Percentiles rank a stretch among this genome's conserved stretches.
Evolutionary conservation across 371 early-diverging fungal genomes (phyloP).

Genomic region (Apophysomyces sp.): DNA sequence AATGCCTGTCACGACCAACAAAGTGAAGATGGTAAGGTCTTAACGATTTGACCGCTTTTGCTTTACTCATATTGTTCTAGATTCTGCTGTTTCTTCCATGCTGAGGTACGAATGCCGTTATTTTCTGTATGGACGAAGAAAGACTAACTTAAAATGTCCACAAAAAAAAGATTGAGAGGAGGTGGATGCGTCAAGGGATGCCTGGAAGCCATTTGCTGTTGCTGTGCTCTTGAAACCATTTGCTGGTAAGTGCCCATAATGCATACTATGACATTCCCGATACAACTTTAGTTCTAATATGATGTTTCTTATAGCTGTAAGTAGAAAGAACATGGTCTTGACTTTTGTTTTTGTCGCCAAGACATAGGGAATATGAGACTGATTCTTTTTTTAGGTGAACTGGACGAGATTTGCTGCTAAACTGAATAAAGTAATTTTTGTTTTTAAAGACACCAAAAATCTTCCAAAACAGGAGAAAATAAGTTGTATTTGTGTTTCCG

Average conservation of each 20-base stretch:
- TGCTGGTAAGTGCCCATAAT: constrained; percentile 27
- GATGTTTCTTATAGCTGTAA: constrained; percentile 6
- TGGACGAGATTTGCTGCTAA: constrained; percentile 28
- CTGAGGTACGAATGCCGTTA: neutral
- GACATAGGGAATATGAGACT: neutral
- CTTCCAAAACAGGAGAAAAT: neutral
- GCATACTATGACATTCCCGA: no score
- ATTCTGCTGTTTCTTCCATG: neutral
- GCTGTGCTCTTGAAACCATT: constrained; percentile 29
- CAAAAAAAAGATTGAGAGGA: constrained; percentile 25
- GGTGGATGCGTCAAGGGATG: constrained; percentile 42
- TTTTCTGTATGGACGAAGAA: neutral
- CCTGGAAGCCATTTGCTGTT: constrained; percentile 35
- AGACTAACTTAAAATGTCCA: neutral
- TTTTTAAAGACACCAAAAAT: neutral
- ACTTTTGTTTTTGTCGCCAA: neutral
- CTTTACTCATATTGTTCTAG: neutral
- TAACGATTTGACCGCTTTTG: neutral
- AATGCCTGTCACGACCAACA: no score
- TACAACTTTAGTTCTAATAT: no score
- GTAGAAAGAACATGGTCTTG: neutral
- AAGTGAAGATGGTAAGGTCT: neutral
- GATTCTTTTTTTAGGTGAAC: constrained; percentile 13
- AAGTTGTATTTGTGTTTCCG: neutral
- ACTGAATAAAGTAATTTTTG: constrained; percentile 2